Base-by-base conservation (phyloP, 2,329 filamentous ascomycete genomes). In the Hypoxylon sp. region DNA sequence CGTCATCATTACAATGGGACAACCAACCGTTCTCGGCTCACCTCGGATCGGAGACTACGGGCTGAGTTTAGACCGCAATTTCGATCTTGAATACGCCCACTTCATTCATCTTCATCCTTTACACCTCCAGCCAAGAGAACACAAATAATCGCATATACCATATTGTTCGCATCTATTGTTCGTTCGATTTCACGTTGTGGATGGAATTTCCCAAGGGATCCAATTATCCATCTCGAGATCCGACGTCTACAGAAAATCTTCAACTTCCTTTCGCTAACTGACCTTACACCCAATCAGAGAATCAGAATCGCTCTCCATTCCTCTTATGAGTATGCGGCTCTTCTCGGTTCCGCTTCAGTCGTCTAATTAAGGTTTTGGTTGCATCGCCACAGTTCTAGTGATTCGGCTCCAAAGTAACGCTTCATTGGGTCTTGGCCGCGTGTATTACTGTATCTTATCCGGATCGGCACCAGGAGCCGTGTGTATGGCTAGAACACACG, bases 331-430 rank as follows among this genome's bases (percentile, higher is more conserved):
- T 17, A 69, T 69, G 69, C 69, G 69, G 69, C 69, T 72, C 67
- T 66, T 48, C 40, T 55, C 25, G 22, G 27, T 56, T 42, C 61
- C 59, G 40, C 53, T 49, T 22, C 27, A 11, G 56, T 66, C 58
- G 69, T 72, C 50, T 27, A 66, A 72, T 70, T 72, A 72, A 72
- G 61, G 60, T 72, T 71, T 68, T 60, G 60, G 66, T 62, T 71
- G 69, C 69, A 70, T 72, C 55, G 69, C 69, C 67, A 66, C 64
- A 33, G 61, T 53, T 59, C 51, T 59, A 66, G 42, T 48, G 40
- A 69, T 58, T 55, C 49, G 25, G 42, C n/a, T 44, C 57, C 61
- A 61, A 64, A 54, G 64, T 42, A 37, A 61, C 59, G 61, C 64
- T 66, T 49, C 66, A 54, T 60, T 62, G 61, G 62, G 62, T 65